A percentile compares a stretch with the other conserved stretches of the same genome.
Conservation (phyloP, 2,329 filamentous ascomycete genomes). For the Claviceps arundinis region DNA sequence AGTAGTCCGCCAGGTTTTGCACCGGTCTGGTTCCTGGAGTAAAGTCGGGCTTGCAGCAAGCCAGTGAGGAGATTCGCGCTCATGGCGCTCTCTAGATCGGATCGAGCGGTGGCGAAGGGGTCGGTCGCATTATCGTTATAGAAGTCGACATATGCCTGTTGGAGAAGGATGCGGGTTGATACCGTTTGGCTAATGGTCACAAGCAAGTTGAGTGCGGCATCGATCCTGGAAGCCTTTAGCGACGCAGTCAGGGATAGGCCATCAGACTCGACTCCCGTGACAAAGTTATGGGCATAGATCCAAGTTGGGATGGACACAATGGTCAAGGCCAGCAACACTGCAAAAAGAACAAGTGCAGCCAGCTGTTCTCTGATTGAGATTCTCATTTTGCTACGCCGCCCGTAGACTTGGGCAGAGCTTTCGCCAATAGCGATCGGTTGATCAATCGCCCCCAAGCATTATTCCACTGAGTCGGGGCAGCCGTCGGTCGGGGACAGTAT, state of each 20-base stretch:
- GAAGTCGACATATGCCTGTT: constrained; percentile 37
- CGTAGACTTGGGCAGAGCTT: neutral
- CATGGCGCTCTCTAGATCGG: constrained; percentile 62
- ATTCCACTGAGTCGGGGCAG: neutral
- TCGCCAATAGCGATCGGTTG: neutral
- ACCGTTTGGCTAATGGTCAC: constrained; percentile 63
- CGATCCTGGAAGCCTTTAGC: constrained; percentile 71
- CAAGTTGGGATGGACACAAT: constrained; percentile 69
- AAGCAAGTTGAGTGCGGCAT: constrained; percentile 66
- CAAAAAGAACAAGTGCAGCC: constrained; percentile 61
- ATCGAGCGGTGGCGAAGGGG: constrained; percentile 47
- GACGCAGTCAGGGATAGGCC: constrained; percentile 68
- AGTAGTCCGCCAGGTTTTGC: constrained; percentile 38
- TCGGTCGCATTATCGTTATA: constrained; percentile 38
- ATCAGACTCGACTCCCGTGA: constrained; percentile 37
- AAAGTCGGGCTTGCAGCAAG: constrained; percentile 61
- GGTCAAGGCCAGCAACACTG: constrained; percentile 60
- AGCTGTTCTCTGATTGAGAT: constrained; percentile 83
- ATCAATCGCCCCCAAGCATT: constrained; percentile 1
- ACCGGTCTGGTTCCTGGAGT: constrained; percentile 52
- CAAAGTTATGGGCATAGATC: constrained; percentile 43
- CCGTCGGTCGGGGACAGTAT: neutral
- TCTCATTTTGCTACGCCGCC: constrained; percentile 43
- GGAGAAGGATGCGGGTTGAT: constrained; percentile 50
- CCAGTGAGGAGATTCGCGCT: constrained; percentile 41